Base-by-base conservation (phyloP, 129 eudicot genomes). In the Lactuca saligna region DNA sequence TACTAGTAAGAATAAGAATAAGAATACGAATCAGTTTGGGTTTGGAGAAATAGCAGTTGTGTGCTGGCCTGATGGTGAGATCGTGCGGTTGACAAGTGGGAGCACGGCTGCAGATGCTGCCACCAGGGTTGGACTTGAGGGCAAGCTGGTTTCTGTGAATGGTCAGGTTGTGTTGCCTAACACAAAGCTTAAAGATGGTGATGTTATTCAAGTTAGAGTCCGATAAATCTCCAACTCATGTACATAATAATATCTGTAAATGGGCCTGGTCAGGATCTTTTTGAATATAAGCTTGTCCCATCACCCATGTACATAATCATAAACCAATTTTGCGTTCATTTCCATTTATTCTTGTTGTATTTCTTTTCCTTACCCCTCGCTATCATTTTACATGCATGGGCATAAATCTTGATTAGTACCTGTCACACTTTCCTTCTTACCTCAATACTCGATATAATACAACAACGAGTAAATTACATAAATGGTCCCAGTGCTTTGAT, bases 51-150 rank as follows among this genome's bases (percentile, higher is more conserved):
- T 92, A 69, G 98, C 86, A n/a, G 82, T 92, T 46, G 91, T 92
- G 29, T 80, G 86, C 49, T 92, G 98, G 98, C 96, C 98, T 13
- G 78, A 88, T 66, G 98, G 98, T 41, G 95, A 86, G 75, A 88
- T 92, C 65, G 77, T 92, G 84, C 80, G 98, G 78, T 70, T 92
- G 77, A 76, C 77, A 54, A 83, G 79, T 51, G 98, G 98, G 3
- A 92, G 96, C 85, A 92, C 98, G 0, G 98, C 98, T 61, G 98
- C 91, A n/a, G 98, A 92, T 79, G 98, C 95, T 61, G 98, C 98
- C 37, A 86, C 85, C 76, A 86, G 91, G 81, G 79, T 77, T 33
- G 98, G 98, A 20, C 78, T 86, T 2, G 96, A 88, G 17, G 98
- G 98, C 37, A 88, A 86, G 76, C 63, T 92, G 63, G 98, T 92